Base-by-base conservation (phyloP, 805 yeast species). In the Candida michaelii region DNA sequence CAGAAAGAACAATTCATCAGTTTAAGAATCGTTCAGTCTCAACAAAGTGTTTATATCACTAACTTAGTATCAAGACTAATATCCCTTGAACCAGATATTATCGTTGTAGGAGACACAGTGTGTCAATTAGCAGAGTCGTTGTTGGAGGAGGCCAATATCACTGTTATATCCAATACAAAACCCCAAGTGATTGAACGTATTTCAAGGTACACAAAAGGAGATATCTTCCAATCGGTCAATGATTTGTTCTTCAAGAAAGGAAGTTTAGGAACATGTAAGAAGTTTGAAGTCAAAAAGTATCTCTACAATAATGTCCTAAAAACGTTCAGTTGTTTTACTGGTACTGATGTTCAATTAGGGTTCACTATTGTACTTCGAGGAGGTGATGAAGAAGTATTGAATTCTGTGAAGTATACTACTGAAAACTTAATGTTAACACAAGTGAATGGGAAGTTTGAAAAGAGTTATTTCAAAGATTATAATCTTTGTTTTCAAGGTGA, bases 341-440 rank as follows among this genome's bases (percentile, higher is more conserved):
- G 97, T 0, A 82, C 90, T 49, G 81, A 82, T 27, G 70, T 74
- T 8, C 78, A 77, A 30, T 62, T 83, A 0, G 99, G 99, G 0
- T 83, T 90, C 29, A 89, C 98, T 0, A 76, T 91, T n/a, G 69
- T 87, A 11, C 60, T 93, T n/a, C 69, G 98, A 42, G 99, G 98
- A 2, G 84, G 80, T 1, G 75, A 77, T 50, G 79, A 74, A 39
- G 84, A 79, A 2, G 56, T 72, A 0, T 63, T 91, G 42, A 71
- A 79, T 40, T 79, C 79, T 40, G 74, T 90, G 16, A 93, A 93
- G 58, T 81, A 83, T 40, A 84, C 89, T 2, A 72, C 85, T 3
- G 95, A 87, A 50, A 83, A 91, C 43, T 75, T 90, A 80, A 76
- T 86, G 1, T 85, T 86, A 36, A 85, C 84, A 0, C 76, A 81